Evolutionary conservation across 768 basidiomycete species (phyloP).

Genomic region (Amanita muscaria): DNA sequence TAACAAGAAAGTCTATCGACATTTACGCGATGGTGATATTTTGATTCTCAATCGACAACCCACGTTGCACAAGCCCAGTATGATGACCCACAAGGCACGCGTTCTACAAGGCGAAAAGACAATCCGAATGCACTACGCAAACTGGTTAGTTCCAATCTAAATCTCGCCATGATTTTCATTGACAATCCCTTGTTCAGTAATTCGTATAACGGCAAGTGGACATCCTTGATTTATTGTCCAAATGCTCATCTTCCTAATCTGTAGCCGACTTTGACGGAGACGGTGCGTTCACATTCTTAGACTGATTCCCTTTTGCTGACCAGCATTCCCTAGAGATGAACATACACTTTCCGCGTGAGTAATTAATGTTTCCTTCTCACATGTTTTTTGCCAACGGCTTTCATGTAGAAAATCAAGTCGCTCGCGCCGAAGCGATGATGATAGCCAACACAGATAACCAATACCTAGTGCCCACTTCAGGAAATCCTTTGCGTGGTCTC

Average conservation of each 20-base stretch:
- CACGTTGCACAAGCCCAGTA: slow-evolving; percentile 96
- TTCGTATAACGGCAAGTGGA: slow-evolving; percentile 81
- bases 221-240: not conserved
- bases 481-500: slow-evolving; percentile 92
- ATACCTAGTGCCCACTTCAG: slow-evolving; percentile 97
- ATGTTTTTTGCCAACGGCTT: not conserved
- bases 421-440: slow-evolving; percentile 86
- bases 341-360: slow-evolving; percentile 95
- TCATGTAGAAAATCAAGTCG: slow-evolving; percentile 79
- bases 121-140: slow-evolving; percentile 99
- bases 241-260: not conserved
- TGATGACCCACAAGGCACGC: slow-evolving; percentile 96
- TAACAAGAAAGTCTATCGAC: slow-evolving; percentile 97
- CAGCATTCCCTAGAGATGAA: slow-evolving; percentile 75
- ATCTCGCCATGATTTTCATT: slow-evolving; percentile 5
- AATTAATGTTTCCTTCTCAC: not conserved
- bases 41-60: slow-evolving; percentile 96
- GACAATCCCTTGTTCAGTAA: slow-evolving; percentile 47
- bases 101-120: slow-evolving; percentile 95
- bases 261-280: slow-evolving; percentile 90
- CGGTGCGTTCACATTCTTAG: slow-evolving; percentile 35
- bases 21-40: slow-evolving; percentile 90
- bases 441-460: slow-evolving; percentile 98
- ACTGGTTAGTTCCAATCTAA: slow-evolving; percentile 57
- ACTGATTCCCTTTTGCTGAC: slow-evolving; percentile 13